phyloP scores from a whole-genome alignment of 192 early-diverging fungal species.

The Mortierella hygrophila region DNA sequence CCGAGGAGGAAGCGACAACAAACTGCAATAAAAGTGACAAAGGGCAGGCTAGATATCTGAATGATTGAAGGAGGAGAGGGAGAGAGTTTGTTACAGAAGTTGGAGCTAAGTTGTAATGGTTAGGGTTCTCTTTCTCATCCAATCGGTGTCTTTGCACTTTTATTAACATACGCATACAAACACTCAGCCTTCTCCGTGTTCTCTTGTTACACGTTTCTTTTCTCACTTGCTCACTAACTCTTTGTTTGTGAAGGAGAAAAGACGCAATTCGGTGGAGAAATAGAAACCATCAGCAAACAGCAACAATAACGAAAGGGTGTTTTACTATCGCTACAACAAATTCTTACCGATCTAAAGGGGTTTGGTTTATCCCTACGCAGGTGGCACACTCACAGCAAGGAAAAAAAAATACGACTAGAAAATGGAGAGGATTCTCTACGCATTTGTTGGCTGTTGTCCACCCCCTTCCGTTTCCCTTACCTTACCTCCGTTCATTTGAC shows the following conservation, averaged over 20 bases:
- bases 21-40: no score
- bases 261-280: background rate
- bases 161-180: background rate
- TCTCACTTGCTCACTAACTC: background rate
- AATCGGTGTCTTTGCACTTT: background rate
- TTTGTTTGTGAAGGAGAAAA: background rate
- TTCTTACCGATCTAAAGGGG: background rate
- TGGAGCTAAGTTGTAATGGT: no score
- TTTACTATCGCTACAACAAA: background rate
- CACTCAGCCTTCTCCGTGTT: background rate
- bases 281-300: background rate
- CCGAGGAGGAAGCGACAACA: no score
- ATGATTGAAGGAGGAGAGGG: no score
- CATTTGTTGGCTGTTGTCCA: background rate
- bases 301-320: background rate
- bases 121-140: background rate
- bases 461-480: background rate
- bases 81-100: no score
- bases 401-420: background rate
- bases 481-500: no score
- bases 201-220: background rate
- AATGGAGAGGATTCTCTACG: background rate
- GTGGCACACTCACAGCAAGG: background rate
- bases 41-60: no score
- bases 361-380: no score